These are phyloP conservation scores for Paraglomus occultum DNA, from an alignment of 192 early-diverging fungal genomes.

Conservation along the genomic window DNA sequence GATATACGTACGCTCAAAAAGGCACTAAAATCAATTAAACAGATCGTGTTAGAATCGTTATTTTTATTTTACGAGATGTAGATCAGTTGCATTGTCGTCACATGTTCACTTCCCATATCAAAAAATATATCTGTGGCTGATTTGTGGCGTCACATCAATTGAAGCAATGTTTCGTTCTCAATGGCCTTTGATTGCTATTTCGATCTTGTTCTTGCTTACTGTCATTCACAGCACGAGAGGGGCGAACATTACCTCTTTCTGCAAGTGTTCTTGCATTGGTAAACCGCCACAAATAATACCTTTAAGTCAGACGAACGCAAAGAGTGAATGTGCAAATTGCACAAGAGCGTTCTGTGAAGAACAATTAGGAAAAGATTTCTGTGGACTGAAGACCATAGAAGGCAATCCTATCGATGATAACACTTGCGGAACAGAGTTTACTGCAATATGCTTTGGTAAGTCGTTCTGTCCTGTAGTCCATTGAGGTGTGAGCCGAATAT, in stretches of 20 bases:
- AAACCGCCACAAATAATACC: slow-evolving; percentile 7
- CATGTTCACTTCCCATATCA: too few relatives aligned
- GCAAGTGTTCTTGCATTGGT: slow-evolving; percentile 9
- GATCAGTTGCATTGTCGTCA: too few relatives aligned
- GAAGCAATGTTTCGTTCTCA: too few relatives aligned
- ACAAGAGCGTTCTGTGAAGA: slow-evolving; percentile 9
- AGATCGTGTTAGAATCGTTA: too few relatives aligned
- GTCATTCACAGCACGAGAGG: too few relatives aligned
- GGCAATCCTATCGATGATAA: neutral
- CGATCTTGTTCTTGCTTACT: too few relatives aligned
- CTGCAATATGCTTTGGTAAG: slow-evolving; percentile 19
- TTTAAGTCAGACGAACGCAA: neutral
- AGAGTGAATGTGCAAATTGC: neutral
- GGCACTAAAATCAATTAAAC: too few relatives aligned
- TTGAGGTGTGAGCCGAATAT: neutral
- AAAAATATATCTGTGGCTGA: too few relatives aligned
- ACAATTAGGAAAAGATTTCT: neutral
- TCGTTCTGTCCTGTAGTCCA: neutral
- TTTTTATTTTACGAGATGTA: too few relatives aligned
- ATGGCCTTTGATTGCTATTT: too few relatives aligned
- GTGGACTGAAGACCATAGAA: neutral
- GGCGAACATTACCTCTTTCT: slow-evolving; percentile 16
- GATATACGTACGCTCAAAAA: too few relatives aligned
- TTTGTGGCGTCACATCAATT: too few relatives aligned
- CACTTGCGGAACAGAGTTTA: neutral